Evolutionary conservation across 768 basidiomycete species (phyloP).

Genomic region (Astraeus odoratus): DNA sequence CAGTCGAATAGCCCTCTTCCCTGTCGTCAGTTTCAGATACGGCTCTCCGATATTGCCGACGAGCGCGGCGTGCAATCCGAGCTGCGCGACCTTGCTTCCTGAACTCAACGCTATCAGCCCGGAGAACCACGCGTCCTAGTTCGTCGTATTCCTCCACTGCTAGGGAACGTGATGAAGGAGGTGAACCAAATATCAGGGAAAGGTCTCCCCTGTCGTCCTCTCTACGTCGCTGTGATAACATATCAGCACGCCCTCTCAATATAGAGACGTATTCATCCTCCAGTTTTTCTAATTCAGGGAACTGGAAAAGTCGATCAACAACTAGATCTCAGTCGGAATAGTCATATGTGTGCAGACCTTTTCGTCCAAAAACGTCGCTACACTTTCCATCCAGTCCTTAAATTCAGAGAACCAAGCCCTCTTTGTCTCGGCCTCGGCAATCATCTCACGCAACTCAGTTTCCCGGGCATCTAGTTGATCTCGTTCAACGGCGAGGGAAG

Average conservation of each 20-base stretch:
- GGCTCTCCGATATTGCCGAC: slow-evolving; percentile 31
- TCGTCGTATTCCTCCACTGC: slow-evolving; percentile 52
- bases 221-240: slow-evolving; percentile 60
- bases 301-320: slow-evolving; percentile 36
- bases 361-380: slow-evolving; percentile 83
- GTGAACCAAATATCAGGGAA: slow-evolving; percentile 54
- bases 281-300: slow-evolving; percentile 67
- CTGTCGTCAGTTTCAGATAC: slow-evolving; percentile 16
- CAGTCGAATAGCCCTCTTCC: slow-evolving; percentile 87
- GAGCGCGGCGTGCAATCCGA: slow-evolving; percentile 48
- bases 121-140: slow-evolving; percentile 45
- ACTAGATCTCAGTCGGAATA: not conserved
- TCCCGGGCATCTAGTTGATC: slow-evolving; percentile 60
- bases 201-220: slow-evolving; percentile 81
- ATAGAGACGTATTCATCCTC: slow-evolving; percentile 72
- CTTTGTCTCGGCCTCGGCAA: slow-evolving; percentile 68
- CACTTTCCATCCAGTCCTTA: slow-evolving; percentile 72
- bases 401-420: slow-evolving; percentile 77
- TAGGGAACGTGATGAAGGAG: slow-evolving; percentile 26
- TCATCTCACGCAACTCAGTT: slow-evolving; percentile 66
- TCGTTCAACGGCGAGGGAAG: slow-evolving; percentile 55
- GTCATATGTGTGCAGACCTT: slow-evolving; percentile 45
- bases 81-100: slow-evolving; percentile 53
- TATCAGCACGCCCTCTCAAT: slow-evolving; percentile 63
- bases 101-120: slow-evolving; percentile 37